Base-by-base conservation (phyloP, 78 protist species). In the Dictyostelium intermedium region DNA sequence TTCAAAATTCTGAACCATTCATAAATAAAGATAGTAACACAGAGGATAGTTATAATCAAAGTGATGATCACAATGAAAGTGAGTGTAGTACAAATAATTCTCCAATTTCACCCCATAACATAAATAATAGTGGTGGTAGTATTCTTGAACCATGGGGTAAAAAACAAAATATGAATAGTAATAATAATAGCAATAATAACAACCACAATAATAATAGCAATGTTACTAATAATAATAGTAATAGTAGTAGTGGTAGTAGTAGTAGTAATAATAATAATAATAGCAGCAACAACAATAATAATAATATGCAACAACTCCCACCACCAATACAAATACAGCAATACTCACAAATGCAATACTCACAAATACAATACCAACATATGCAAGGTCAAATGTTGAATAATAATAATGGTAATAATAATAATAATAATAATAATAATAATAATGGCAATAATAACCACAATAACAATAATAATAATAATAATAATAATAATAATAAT, bases 61-160 rank as follows among this genome's bases (percentile, higher is more conserved):
- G 53, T 45, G 53, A 45, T 45, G 53, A 45, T 45, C 53, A 45
- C 10, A 45, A 37, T 74, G 82, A 23, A 37, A 39, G 82, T 74
- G 82, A 74, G 3, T 74, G 82, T 74, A 37, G 56, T 41, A 74
- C 82, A 18, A 63, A 63, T 66, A 82, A 74, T 32, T 82, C 87
- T n/a, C 87, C 87, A 60, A 47, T 69, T 23, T 32, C 45, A 47
- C 91, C 91, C 25, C 45, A 61, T 16, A 53, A 37, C 14, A 82
- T 34, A 20, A 82, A 82, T 37, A 83, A 37, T 66, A 74, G 69
- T 25, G 37, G 41, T 74, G 23, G 39, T 76, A n/a, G 20, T 76
- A 45, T 45, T 45, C 53, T 45, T 45, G 53, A 45, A 45, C 11
- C 2, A 11, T 60, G 69, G 69, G 53, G 6, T 45, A 45, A 45